phyloP scores from a whole-genome alignment of 73 alveolate species.

The Paramecium tetraurelia region DNA sequence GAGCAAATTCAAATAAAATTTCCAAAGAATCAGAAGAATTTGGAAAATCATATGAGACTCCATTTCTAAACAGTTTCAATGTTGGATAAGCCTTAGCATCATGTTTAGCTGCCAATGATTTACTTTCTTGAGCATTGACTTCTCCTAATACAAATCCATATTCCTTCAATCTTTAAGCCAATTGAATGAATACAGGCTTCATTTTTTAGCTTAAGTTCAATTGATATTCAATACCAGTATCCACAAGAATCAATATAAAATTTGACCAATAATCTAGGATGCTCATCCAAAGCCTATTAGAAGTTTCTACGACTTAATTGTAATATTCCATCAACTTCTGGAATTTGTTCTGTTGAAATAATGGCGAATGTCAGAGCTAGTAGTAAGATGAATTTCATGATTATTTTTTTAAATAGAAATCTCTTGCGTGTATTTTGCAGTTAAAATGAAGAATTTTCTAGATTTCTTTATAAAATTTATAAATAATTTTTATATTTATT shows the following conservation, averaged over 20 bases:
- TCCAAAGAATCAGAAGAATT: background rate
- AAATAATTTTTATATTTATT: background rate
- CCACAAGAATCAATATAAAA: background rate
- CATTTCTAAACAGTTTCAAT: background rate
- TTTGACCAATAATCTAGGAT: slow-evolving; percentile 11
- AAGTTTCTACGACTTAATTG: background rate
- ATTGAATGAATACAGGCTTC: slow-evolving; percentile 20
- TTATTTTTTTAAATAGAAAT: background rate
- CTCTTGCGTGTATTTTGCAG: slow-evolving; percentile 18
- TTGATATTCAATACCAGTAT: slow-evolving; percentile 15
- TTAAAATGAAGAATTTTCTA: background rate
- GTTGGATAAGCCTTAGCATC: slow-evolving; percentile 31
- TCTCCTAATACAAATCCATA: slow-evolving; percentile 18
- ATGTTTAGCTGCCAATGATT: background rate
- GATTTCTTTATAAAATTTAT: background rate
- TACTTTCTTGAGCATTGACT: slow-evolving; percentile 18
- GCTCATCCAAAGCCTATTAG: background rate
- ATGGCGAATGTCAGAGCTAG: background rate
- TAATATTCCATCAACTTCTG: background rate
- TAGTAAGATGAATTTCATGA: background rate
- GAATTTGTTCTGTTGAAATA: background rate
- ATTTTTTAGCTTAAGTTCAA: background rate
- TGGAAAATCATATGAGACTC: background rate
- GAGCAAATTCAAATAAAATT: background rate
- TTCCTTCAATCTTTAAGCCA: background rate